Percentiles rank a stretch among this genome's conserved stretches.
Evolutionary conservation across 2,329 filamentous ascomycete species (phyloP).

Genomic region (Ophiostoma populinum): DNA sequence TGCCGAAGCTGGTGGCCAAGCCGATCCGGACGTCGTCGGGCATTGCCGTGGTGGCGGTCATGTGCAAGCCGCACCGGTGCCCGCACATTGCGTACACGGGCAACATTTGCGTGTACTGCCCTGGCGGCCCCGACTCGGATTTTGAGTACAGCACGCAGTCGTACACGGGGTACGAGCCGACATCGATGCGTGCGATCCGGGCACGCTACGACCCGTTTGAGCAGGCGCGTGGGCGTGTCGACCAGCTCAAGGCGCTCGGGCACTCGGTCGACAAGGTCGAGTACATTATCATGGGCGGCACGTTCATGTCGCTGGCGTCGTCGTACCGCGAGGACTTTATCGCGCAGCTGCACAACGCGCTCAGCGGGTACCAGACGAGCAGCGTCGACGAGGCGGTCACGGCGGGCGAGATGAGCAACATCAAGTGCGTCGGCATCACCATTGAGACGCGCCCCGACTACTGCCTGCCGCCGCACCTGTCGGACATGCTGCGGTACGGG

Average conservation of each 20-base stretch:
- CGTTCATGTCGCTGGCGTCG: slow-evolving; percentile 90
- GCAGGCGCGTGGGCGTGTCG: slow-evolving; percentile 85
- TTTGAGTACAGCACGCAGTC: slow-evolving; percentile 99
- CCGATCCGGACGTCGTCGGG: slow-evolving; percentile 62
- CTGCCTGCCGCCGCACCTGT: slow-evolving; percentile 86
- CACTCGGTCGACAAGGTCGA: slow-evolving; percentile 98
- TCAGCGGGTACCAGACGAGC: slow-evolving; percentile 86
- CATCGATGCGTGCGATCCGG: slow-evolving; percentile 93
- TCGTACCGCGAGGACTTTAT: slow-evolving; percentile 89
- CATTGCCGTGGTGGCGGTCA: slow-evolving; percentile 95
- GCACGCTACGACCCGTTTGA: slow-evolving; percentile 96
- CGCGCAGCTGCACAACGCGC: slow-evolving; percentile 85
- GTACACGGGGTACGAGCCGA: slow-evolving; percentile 96
- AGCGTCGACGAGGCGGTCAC: slow-evolving; percentile 92
- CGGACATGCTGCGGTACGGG: slow-evolving; percentile 92
- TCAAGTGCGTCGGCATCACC: slow-evolving; percentile 96
- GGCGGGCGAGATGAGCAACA: slow-evolving; percentile 84
- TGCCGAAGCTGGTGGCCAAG: slow-evolving; percentile 92
- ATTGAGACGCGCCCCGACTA: slow-evolving; percentile 97
- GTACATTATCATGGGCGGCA: slow-evolving; percentile 99
- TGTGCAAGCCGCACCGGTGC: slow-evolving; percentile 97
- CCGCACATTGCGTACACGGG: slow-evolving; percentile 97
- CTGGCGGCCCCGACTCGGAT: slow-evolving; percentile 90
- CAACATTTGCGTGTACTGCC: slow-evolving; percentile 98
- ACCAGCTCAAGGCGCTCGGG: slow-evolving; percentile 87